A percentile compares a stretch with the other conserved stretches of the same genome.
Evolutionary conservation across 148 eudicot genomes (phyloP).

Genomic region (Gaultheria prostrata): DNA sequence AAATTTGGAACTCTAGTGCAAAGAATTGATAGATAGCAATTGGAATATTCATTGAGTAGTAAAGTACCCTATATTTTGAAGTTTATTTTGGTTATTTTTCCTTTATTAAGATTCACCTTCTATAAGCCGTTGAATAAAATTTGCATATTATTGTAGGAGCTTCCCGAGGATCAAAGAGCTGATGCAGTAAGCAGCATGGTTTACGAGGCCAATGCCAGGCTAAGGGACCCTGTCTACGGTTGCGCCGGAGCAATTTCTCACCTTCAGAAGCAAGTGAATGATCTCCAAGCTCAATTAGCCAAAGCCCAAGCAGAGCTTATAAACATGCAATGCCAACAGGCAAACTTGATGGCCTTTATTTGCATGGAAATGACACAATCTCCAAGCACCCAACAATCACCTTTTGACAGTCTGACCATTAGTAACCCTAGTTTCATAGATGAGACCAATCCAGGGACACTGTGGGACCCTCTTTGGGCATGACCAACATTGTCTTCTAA

Average conservation of each 20-base stretch:
- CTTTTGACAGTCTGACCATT: not conserved
- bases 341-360: constrained; percentile 30
- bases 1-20: no score
- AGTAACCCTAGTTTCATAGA: constrained; percentile 6
- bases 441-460: not conserved
- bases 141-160: constrained; percentile 22
- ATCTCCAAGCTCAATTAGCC: constrained; percentile 36
- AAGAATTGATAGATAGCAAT: no score
- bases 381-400: constrained; percentile 17
- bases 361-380: constrained; percentile 37
- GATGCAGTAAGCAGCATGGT: constrained; percentile 51
- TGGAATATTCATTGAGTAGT: no score
- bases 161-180: constrained; percentile 36
- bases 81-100: not conserved
- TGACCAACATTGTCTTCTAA: not conserved
- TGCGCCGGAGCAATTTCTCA: constrained; percentile 39
- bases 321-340: constrained; percentile 37
- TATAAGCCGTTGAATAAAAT: not conserved
- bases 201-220: constrained; percentile 42
- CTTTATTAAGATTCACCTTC: not conserved
- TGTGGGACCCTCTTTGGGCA: constrained; percentile 7
- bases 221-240: constrained; percentile 43
- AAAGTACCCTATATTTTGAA: no score
- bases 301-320: constrained; percentile 34
- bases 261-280: constrained; percentile 37